Percentiles rank a stretch among this genome's conserved stretches.
Conservation (phyloP, 2,329 filamentous ascomycete genomes). For the Epichloe sibirici region DNA sequence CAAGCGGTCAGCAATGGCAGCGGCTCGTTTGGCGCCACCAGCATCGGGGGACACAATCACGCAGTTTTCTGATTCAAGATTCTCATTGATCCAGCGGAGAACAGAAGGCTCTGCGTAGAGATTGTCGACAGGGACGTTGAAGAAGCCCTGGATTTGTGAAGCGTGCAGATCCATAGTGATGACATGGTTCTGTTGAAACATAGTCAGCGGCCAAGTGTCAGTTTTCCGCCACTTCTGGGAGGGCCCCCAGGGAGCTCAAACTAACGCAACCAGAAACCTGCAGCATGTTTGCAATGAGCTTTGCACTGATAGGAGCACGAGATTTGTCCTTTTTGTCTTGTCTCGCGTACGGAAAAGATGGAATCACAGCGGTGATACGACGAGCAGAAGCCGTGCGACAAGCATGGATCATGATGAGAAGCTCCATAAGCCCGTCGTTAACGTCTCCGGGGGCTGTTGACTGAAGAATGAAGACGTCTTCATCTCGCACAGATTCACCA, state of each 20-base stretch:
- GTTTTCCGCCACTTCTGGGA: neutral
- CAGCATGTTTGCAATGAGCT: constrained; percentile 94
- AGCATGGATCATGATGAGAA: constrained; percentile 96
- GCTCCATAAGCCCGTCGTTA: constrained; percentile 96
- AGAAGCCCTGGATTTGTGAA: constrained; percentile 91
- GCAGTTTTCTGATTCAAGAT: constrained; percentile 68
- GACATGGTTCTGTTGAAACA: constrained; percentile 33
- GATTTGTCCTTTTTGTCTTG: constrained; percentile 96
- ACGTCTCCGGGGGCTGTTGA: constrained; percentile 92
- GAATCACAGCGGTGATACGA: constrained; percentile 88
- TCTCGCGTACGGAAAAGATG: constrained; percentile 91
- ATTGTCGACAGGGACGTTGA: constrained; percentile 67
- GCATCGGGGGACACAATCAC: constrained; percentile 94
- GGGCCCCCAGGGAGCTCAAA: neutral
- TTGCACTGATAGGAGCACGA: constrained; percentile 89
- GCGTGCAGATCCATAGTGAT: constrained; percentile 96
- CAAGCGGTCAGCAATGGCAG: constrained; percentile 82
- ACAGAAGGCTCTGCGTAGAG: constrained; percentile 91
- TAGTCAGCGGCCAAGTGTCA: neutral
- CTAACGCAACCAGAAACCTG: constrained; percentile 72
- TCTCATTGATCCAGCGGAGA: constrained; percentile 80
- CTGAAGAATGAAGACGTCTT: constrained; percentile 97
- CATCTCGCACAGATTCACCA: constrained; percentile 89
- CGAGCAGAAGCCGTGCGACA: constrained; percentile 60
- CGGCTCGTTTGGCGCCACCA: constrained; percentile 86